phyloP scores from a whole-genome alignment of 208 protist species.

The Blastocrithidia nonstop region DNA sequence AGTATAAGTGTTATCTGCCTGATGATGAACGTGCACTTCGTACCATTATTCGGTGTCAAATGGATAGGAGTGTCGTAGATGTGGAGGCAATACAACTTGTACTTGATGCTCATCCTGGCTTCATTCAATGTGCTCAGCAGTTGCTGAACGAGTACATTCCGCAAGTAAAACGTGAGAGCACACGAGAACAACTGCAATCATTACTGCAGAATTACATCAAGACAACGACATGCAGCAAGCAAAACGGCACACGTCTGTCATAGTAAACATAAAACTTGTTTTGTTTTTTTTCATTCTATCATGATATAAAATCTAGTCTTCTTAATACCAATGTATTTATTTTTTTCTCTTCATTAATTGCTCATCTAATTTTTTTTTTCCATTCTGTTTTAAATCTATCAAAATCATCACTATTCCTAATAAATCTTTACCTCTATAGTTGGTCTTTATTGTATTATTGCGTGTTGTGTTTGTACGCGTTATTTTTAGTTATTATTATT shows the following conservation, averaged over 20 bases:
- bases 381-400: too few species aligned
- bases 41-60: conserved; percentile 32
- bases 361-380: too few species aligned
- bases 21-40: conserved; percentile 33
- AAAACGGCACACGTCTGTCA: too few species aligned
- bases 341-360: too few species aligned
- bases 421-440: too few species aligned
- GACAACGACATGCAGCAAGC: background rate
- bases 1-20: conserved; percentile 34
- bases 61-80: conserved; percentile 15
- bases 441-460: too few species aligned
- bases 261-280: too few species aligned
- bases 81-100: conserved; percentile 34
- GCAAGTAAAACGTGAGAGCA: conserved; percentile 13
- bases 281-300: background rate
- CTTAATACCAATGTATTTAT: too few species aligned
- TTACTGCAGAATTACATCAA: conserved; percentile 14
- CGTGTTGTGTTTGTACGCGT: too few species aligned
- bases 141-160: conserved; percentile 23
- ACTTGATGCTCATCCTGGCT: conserved; percentile 20
- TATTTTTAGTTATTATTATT: too few species aligned
- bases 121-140: conserved; percentile 16
- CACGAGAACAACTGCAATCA: conserved; percentile 12
- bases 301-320: conserved; percentile 4
- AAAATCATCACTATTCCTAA: too few species aligned